These are phyloP conservation scores for Candida schatavii DNA, from an alignment of 805 yeast species.

Conservation along the genomic window DNA sequence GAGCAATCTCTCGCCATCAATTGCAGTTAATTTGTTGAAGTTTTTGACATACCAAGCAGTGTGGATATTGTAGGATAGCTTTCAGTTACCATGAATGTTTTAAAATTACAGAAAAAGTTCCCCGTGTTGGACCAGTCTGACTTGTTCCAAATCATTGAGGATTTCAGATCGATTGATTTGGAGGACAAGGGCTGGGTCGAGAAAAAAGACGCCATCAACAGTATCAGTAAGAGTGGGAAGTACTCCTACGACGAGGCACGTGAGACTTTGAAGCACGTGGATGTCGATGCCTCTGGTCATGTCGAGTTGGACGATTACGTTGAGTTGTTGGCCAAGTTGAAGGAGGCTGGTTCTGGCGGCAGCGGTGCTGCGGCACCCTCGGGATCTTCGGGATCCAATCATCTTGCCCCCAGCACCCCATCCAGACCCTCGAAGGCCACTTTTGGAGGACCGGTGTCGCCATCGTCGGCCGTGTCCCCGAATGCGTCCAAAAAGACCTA, in stretches of 20 bases:
- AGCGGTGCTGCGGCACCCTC: constrained; percentile 21
- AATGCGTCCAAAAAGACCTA: constrained; percentile 55
- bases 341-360: constrained; percentile 41
- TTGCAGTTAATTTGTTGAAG: not conserved
- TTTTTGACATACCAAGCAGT: not conserved
- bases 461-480: constrained; percentile 13
- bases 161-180: constrained; percentile 77
- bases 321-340: constrained; percentile 74
- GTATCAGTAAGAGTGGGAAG: constrained; percentile 73
- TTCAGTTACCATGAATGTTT: constrained; percentile 33
- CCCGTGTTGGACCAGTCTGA: constrained; percentile 87
- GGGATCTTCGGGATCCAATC: constrained; percentile 3
- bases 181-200: constrained; percentile 96
- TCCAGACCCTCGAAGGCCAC: constrained; percentile 27
- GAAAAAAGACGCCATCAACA: constrained; percentile 83
- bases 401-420: constrained; percentile 17
- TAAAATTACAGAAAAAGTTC: constrained; percentile 64
- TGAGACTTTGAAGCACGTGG: constrained; percentile 85
- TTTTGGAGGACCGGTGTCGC: not conserved
- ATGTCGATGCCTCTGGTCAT: constrained; percentile 94
- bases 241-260: constrained; percentile 90
- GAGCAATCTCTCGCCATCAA: too few species aligned
- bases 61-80: not conserved
- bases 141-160: constrained; percentile 78
- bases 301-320: constrained; percentile 96